These are phyloP conservation scores for Mycena albidolilacea DNA, from an alignment of 768 basidiomycete genomes.

Conservation along the genomic window DNA sequence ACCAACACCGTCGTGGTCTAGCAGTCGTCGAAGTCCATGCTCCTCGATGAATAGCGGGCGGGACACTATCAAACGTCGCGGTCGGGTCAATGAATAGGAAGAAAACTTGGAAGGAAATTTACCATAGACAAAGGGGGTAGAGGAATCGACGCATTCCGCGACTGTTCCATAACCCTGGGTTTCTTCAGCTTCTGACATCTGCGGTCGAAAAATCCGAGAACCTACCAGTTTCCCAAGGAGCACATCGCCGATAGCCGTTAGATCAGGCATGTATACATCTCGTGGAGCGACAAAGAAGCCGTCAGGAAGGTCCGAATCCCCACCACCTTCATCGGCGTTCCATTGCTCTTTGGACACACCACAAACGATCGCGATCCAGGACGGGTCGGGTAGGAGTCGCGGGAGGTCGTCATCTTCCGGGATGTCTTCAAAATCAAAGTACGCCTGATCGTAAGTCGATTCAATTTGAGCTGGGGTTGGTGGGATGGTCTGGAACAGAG, in stretches of 20 bases:
- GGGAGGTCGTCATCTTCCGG: conserved; percentile 46
- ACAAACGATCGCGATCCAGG: conserved; percentile 88
- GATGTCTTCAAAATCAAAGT: conserved; percentile 37
- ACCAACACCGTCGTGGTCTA: conserved; percentile 76
- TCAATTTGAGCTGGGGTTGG: conserved; percentile 50
- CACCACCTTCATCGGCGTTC: conserved; percentile 51
- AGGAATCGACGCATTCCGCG: conserved; percentile 82
- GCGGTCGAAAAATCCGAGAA: conserved; percentile 22
- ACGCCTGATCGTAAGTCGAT: conserved; percentile 24
- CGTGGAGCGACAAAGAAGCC: conserved; percentile 83
- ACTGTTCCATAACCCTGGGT: conserved; percentile 85
- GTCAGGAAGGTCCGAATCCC: conserved; percentile 65
- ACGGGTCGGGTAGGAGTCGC: conserved; percentile 72
- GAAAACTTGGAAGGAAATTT: conserved; percentile 32
- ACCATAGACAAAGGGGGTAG: conserved; percentile 87
- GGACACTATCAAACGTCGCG: conserved; percentile 62
- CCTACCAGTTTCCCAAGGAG: conserved; percentile 83
- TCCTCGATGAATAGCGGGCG: conserved; percentile 88
- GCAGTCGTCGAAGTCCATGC: conserved; percentile 77
- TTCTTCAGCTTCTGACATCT: conserved; percentile 9
- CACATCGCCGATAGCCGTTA: conserved; percentile 81
- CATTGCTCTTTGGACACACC: conserved; percentile 76
- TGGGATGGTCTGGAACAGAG: conserved; percentile 50
- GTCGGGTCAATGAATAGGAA: not conserved
- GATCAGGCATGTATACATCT: conserved; percentile 88